Evolutionary conservation across 1,139 yeast genomes (phyloP).

Genomic region (Geotrichum siamense): DNA sequence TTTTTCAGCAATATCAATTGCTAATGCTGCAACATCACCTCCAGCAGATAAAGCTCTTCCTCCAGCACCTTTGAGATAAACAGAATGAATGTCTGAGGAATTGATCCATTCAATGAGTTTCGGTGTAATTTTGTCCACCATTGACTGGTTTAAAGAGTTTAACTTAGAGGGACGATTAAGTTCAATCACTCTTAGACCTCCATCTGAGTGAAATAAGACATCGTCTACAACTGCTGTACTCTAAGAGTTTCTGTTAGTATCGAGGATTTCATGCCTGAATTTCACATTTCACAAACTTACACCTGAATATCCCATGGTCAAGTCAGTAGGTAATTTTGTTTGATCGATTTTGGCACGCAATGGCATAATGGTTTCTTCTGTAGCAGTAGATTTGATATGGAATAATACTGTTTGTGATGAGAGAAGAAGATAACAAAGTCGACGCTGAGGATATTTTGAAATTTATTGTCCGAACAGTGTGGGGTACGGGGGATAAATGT

Average conservation of each 20-base stretch:
- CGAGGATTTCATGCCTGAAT: background rate
- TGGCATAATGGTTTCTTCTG: background rate
- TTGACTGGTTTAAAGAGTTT: constrained; percentile 74
- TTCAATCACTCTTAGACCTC: constrained; percentile 65
- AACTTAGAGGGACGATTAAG: constrained; percentile 77
- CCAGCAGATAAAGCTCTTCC: constrained; percentile 55
- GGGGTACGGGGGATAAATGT: too few species aligned
- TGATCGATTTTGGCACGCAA: constrained; percentile 22
- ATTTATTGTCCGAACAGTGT: background rate
- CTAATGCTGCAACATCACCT: constrained; percentile 82
- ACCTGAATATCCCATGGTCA: background rate
- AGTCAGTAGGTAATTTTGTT: constrained; percentile 19
- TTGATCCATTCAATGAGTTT: constrained; percentile 71
- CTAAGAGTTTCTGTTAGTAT: background rate
- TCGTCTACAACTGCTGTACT: constrained; percentile 33
- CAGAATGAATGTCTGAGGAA: constrained; percentile 53
- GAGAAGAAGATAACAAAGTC: background rate
- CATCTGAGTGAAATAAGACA: constrained; percentile 56
- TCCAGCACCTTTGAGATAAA: constrained; percentile 64
- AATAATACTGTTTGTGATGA: background rate
- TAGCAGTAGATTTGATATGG: background rate
- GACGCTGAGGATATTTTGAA: background rate
- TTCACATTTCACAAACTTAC: background rate
- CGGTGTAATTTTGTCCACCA: constrained; percentile 71
- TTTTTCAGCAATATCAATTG: constrained; percentile 44